Evolutionary conservation across 2,329 filamentous ascomycete species (phyloP), one percentile per base, ranked within the genome.

Genomic region (Ophiostoma sp.): DNA sequence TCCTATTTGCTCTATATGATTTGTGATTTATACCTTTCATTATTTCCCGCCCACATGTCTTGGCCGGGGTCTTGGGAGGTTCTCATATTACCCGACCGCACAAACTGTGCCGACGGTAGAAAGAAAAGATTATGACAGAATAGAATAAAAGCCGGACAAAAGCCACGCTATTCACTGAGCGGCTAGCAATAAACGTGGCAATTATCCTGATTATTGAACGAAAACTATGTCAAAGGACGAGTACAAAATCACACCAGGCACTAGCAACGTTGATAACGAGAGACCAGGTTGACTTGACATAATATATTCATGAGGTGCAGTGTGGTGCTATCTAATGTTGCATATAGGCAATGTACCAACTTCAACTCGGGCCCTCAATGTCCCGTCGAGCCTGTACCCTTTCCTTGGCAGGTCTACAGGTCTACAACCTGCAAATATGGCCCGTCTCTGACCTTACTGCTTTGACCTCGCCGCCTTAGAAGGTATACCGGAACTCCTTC

Each of bases 401-500:
- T 17, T 19, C 12, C 5, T 36, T 59, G 55, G 28, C 55, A 59
- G 55, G 28, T 9, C 15, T 3, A 17, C 28, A 19, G 3, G 42
- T 48, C 5, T 19, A n/a, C n/a, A n/a, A n/a, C n/a, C n/a, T n/a
- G n/a, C n/a, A n/a, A n/a, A n/a, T n/a, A n/a, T n/a, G n/a, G n/a
- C n/a, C n/a, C n/a, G n/a, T n/a, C n/a, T n/a, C n/a, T n/a, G n/a
- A n/a, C n/a, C n/a, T n/a, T n/a, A n/a, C n/a, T n/a, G n/a, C n/a
- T n/a, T n/a, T n/a, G n/a, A n/a, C n/a, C n/a, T 36, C 12, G 50
- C 50, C 50, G 12, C 19, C 31, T 36, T 64, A 63, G n/a, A 36
- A 71, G 2, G 69, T 71, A 28, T 50, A 63, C n/a, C 55, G 69
- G 69, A 71, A 63, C 19, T 31, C 57, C 12, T 25, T 8, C n/a